Evolutionary conservation across 2,329 filamentous ascomycete genomes (phyloP).

Genomic region (Orbilia ellipsospora): DNA sequence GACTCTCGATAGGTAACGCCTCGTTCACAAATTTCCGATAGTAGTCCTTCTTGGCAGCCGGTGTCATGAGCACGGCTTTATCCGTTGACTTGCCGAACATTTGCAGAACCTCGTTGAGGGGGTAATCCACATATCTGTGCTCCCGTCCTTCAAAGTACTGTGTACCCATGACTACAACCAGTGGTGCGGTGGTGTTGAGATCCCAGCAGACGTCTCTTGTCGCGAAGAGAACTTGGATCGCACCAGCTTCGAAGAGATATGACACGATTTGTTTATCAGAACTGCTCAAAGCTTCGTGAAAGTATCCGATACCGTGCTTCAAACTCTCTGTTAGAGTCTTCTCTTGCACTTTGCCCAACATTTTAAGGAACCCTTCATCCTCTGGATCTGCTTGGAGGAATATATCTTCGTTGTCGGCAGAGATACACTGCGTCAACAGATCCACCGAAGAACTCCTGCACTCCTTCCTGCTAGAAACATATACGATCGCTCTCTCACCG

Average conservation of each 20-base stretch:
- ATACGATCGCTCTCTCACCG: constrained; percentile 89
- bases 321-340: constrained; percentile 87
- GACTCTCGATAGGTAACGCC: constrained; percentile 92
- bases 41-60: constrained; percentile 92
- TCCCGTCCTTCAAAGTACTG: constrained; percentile 97
- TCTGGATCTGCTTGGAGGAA: constrained; percentile 87
- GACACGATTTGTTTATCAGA: constrained; percentile 95
- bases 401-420: constrained; percentile 90
- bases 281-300: constrained; percentile 88
- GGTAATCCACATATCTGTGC: constrained; percentile 96
- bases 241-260: constrained; percentile 87
- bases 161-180: constrained; percentile 96
- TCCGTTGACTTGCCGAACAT: constrained; percentile 97
- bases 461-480: constrained; percentile 93
- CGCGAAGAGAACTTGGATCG: constrained; percentile 84
- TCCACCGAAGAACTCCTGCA: constrained; percentile 87
- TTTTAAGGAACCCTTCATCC: constrained; percentile 77
- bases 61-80: constrained; percentile 95
- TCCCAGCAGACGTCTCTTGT: constrained; percentile 97
- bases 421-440: constrained; percentile 84
- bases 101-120: constrained; percentile 90
- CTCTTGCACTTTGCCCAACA: constrained; percentile 82
- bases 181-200: constrained; percentile 83
- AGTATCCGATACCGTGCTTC: constrained; percentile 94
- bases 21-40: constrained; percentile 99